Conservation (phyloP, 2,329 filamentous ascomycete species). For the Phialophora tarda region DNA sequence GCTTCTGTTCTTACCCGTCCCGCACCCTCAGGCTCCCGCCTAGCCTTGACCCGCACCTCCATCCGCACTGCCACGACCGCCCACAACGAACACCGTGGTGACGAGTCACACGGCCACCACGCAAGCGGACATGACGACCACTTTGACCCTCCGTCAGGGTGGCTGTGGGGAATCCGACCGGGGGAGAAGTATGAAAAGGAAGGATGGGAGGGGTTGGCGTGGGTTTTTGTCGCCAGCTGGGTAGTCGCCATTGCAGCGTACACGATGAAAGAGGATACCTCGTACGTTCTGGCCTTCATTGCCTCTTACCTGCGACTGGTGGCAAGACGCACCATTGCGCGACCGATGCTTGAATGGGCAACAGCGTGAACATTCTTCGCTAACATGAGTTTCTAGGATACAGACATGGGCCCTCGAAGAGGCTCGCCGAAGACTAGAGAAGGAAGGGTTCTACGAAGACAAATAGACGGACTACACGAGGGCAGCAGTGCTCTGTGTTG, state of each 20-base stretch:
- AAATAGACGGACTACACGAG: constrained; percentile 20
- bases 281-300: constrained; percentile 67
- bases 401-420: constrained; percentile 99
- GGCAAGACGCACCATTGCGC: not conserved
- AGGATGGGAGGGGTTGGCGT: constrained; percentile 74
- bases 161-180: constrained; percentile 92
- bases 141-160: constrained; percentile 88
- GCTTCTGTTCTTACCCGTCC: not conserved
- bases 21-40: not conserved
- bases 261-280: constrained; percentile 97
- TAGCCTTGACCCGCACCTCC: constrained; percentile 13
- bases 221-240: constrained; percentile 73
- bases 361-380: not conserved
- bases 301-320: not conserved
- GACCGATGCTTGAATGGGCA: not conserved
- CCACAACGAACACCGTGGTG: constrained; percentile 20
- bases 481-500: not conserved
- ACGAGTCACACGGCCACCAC: constrained; percentile 23
- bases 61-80: constrained; percentile 17
- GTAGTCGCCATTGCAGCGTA: constrained; percentile 77
- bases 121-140: constrained; percentile 51
- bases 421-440: constrained; percentile 91
- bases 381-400: constrained; percentile 68
- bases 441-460: constrained; percentile 89
- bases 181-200: constrained; percentile 95